These are phyloP conservation scores for Taiozyma sp. DNA, from an alignment of 1,139 yeast species.

Conservation along the genomic window DNA sequence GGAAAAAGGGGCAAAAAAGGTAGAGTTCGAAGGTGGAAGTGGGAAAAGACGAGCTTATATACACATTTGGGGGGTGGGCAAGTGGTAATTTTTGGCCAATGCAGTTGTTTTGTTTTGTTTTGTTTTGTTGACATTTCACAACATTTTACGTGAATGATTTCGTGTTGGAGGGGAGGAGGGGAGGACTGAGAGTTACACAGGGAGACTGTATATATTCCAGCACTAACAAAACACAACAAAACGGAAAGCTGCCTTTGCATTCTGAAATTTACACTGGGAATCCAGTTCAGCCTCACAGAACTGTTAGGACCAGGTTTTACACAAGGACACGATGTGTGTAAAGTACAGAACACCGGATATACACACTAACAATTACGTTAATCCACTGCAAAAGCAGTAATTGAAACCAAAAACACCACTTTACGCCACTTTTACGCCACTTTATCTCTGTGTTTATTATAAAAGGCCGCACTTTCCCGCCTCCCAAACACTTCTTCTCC, in stretches of 20 bases:
- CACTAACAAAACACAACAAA: not conserved
- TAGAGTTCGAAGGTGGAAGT: not conserved
- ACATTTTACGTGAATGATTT: not conserved
- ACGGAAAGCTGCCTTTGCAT: not conserved
- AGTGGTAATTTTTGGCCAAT: not conserved
- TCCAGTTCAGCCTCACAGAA: not conserved
- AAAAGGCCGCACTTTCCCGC: conserved; percentile 1
- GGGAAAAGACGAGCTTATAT: conserved; percentile 8
- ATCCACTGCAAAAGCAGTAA: too few relatives aligned
- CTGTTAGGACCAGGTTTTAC: not conserved
- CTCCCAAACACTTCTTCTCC: not conserved
- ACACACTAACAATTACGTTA: too few relatives aligned
- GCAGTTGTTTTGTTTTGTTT: not conserved
- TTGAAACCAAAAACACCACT: not conserved
- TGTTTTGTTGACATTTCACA: not conserved
- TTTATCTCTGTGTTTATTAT: not conserved
- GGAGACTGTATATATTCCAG: not conserved
- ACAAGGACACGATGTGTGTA: not conserved
- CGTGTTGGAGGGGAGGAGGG: not conserved
- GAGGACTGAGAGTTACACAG: conserved; percentile 1
- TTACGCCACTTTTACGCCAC: too few relatives aligned
- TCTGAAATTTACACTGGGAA: not conserved
- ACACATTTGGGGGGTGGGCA: not conserved
- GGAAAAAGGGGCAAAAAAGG: not conserved
- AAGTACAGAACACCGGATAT: not conserved